Evolutionary conservation across 257 asterid genomes (phyloP).

Genomic region (Ocimum tenuiflorum): DNA sequence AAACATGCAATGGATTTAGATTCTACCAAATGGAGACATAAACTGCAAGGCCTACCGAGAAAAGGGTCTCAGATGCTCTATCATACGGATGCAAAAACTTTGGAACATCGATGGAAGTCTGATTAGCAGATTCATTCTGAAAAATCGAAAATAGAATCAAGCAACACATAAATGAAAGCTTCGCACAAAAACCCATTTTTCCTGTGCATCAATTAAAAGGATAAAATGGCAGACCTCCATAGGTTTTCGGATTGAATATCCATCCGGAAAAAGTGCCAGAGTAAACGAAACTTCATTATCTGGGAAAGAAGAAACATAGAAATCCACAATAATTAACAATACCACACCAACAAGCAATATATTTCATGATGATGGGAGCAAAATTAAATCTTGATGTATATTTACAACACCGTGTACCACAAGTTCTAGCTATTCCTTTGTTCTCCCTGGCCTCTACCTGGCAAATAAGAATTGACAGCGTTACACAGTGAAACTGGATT

Average conservation of each 20-base stretch:
- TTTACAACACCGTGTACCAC: conserved; percentile 34
- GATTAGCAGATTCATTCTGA: conserved; percentile 56
- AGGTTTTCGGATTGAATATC: conserved; percentile 71
- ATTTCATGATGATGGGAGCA: not conserved
- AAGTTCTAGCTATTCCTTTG: conserved; percentile 25
- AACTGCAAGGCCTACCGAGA: conserved; percentile 52
- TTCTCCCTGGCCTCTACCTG: conserved; percentile 42
- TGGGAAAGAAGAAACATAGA: conserved; percentile 21
- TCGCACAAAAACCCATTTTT: not conserved
- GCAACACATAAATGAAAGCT: not conserved
- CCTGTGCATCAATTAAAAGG: conserved; percentile 12
- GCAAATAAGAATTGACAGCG: conserved; percentile 6
- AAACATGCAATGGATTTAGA: not conserved
- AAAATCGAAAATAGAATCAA: conserved; percentile 18
- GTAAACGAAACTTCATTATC: conserved; percentile 75
- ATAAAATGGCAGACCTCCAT: conserved; percentile 50
- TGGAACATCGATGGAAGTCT: conserved; percentile 43
- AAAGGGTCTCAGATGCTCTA: conserved; percentile 81
- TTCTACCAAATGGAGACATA: not conserved
- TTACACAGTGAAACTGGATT: not conserved
- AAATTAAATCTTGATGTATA: not conserved
- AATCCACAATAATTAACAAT: not conserved
- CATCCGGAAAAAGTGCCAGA: conserved; percentile 69
- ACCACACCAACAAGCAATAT: not conserved
- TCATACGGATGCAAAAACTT: conserved; percentile 80